Conservation (phyloP, 331 rosid species). For the Cydonia oblonga region DNA sequence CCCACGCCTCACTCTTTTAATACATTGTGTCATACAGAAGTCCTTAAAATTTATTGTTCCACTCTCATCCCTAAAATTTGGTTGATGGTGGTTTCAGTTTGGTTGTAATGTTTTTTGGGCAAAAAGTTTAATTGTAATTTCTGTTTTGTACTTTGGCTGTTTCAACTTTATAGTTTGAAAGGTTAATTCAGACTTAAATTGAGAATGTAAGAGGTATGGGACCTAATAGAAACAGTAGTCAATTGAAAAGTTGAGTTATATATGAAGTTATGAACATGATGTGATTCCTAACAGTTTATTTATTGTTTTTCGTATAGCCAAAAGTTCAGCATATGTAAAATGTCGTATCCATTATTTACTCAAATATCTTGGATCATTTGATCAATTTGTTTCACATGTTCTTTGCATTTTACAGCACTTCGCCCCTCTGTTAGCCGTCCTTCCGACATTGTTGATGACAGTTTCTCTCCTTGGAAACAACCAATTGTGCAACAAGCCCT, state of each 20-base stretch:
- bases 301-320: background rate
- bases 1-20: too few species aligned
- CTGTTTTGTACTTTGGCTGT: background rate
- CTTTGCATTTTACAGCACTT: constrained; percentile 44
- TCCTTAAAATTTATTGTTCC: background rate
- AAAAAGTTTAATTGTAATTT: too few species aligned
- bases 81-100: background rate
- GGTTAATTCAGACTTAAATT: background rate
- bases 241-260: background rate
- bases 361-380: background rate
- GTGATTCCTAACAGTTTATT: background rate
- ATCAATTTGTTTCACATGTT: constrained; percentile 1
- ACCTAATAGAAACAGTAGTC: background rate
- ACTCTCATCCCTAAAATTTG: background rate
- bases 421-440: constrained; percentile 72
- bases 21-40: background rate
- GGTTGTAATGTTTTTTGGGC: background rate
- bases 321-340: background rate
- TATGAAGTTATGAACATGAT: background rate
- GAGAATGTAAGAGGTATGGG: background rate
- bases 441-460: constrained; percentile 55
- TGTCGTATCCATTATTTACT: background rate
- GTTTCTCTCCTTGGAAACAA: constrained; percentile 76
- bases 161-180: background rate
- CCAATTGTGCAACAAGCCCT: constrained; percentile 75